Percentiles rank a stretch among this genome's conserved stretches.
Evolutionary conservation across 225 moss, liverwort and hornwort species (phyloP).

Genomic region (Marchantia paleacea): DNA sequence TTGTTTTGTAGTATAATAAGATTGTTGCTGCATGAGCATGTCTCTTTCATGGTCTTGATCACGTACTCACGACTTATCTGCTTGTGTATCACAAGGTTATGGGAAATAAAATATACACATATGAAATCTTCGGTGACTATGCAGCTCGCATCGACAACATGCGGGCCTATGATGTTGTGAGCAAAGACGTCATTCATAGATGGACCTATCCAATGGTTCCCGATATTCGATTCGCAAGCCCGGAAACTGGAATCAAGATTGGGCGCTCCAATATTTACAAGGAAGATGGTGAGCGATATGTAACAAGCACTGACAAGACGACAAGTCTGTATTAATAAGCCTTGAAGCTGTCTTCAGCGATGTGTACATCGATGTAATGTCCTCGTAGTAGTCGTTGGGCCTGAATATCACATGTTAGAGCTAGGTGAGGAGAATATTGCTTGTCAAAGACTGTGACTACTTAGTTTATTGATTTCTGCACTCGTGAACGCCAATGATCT

Average conservation of each 20-base stretch:
- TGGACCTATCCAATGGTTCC: constrained; percentile 99
- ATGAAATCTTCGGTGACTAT: constrained; percentile 80
- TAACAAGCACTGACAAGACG: background rate
- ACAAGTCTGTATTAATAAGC: background rate
- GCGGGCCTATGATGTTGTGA: constrained; percentile 85
- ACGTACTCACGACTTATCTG: too few relatives aligned
- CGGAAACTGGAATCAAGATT: constrained; percentile 60
- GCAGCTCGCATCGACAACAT: constrained; percentile 95
- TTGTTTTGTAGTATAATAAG: too few relatives aligned
- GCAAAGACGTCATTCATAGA: constrained; percentile 90
- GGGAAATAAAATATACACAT: constrained; percentile 96
- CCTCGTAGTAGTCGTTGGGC: background rate
- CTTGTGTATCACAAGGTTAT: constrained; percentile 53
- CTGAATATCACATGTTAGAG: background rate
- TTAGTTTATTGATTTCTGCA: background rate
- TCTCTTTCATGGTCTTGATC: too few relatives aligned
- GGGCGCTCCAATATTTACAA: constrained; percentile 92
- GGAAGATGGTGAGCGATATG: constrained; percentile 61
- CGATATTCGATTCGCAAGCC: constrained; percentile 73
- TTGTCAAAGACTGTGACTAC: background rate
- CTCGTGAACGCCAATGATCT: too few relatives aligned
- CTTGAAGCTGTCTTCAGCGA: background rate
- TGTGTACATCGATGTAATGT: too few relatives aligned
- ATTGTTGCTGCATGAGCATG: too few relatives aligned
- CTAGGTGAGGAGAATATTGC: background rate